Evolutionary conservation across 345 rosid species (phyloP).

Genomic region (Melaleuca quinquenervia): DNA sequence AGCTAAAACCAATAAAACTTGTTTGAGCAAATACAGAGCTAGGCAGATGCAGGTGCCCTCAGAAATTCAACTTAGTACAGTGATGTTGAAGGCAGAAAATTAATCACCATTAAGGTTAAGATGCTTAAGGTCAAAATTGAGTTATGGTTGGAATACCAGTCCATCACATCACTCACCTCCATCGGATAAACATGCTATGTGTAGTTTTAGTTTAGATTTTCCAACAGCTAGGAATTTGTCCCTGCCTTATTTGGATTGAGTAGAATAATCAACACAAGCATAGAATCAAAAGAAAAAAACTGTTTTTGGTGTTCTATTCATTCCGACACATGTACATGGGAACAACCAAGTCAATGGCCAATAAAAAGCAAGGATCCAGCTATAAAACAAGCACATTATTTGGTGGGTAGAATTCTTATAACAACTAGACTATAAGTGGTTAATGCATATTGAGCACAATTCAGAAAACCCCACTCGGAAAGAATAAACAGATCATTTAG

Average conservation of each 20-base stretch:
- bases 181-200: slow-evolving; percentile 85
- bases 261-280: not conserved
- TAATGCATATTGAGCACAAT: not conserved
- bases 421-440: not conserved
- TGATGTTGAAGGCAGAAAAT: slow-evolving; percentile 89
- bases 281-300: not conserved
- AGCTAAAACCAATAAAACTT: slow-evolving; percentile 81
- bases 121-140: slow-evolving; percentile 88
- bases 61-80: slow-evolving; percentile 77
- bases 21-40: slow-evolving; percentile 86
- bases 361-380: not conserved
- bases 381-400: not conserved
- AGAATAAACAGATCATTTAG: not conserved
- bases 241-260: slow-evolving; percentile 26
- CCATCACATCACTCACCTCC: slow-evolving; percentile 83
- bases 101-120: slow-evolving; percentile 84
- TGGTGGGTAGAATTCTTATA: not conserved
- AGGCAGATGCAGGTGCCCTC: slow-evolving; percentile 72
- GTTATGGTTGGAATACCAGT: slow-evolving; percentile 79
- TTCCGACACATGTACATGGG: not conserved
- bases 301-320: not conserved
- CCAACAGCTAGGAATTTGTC: slow-evolving; percentile 94
- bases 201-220: slow-evolving; percentile 87
- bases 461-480: not conserved
- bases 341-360: not conserved